Percentiles rank a stretch among this genome's conserved stretches.
These are phyloP conservation scores for Leucocoprinus birnbaumii DNA, from an alignment of 768 basidiomycete genomes.

Conservation along the genomic window DNA sequence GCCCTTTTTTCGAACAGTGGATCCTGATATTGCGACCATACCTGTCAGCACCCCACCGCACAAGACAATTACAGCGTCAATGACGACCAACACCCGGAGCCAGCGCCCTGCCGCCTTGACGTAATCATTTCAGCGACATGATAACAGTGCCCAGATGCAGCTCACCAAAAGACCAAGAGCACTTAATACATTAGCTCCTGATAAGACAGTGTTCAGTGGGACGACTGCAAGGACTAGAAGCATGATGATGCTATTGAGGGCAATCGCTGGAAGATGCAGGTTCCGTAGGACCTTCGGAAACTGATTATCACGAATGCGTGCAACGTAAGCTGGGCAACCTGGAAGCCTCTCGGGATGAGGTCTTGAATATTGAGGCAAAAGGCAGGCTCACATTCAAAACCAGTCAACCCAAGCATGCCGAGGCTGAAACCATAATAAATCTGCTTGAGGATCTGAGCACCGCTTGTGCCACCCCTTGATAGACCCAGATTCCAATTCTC, in stretches of 20 bases:
- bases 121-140: neutral
- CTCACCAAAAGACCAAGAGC: constrained; percentile 56
- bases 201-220: constrained; percentile 44
- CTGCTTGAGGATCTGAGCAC: constrained; percentile 34
- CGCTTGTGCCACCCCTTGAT: constrained; percentile 28
- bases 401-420: constrained; percentile 70
- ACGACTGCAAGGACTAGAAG: constrained; percentile 57
- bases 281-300: constrained; percentile 65
- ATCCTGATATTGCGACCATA: constrained; percentile 21
- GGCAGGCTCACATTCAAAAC: constrained; percentile 54
- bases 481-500: constrained; percentile 49
- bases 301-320: constrained; percentile 51
- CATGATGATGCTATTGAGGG: constrained; percentile 56
- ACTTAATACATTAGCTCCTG: constrained; percentile 61
- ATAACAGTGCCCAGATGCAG: neutral
- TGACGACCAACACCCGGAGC: constrained; percentile 59
- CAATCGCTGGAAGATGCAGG: constrained; percentile 55
- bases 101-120: constrained; percentile 55
- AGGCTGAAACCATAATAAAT: constrained; percentile 69
- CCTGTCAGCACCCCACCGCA: constrained; percentile 73
- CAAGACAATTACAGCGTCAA: constrained; percentile 69
- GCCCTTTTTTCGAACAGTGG: neutral
- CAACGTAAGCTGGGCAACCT: constrained; percentile 65
- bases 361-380: neutral
- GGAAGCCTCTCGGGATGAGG: neutral